Base-by-base conservation (phyloP, 2,329 filamentous ascomycete species). In the Aspergillus phoenicis region DNA sequence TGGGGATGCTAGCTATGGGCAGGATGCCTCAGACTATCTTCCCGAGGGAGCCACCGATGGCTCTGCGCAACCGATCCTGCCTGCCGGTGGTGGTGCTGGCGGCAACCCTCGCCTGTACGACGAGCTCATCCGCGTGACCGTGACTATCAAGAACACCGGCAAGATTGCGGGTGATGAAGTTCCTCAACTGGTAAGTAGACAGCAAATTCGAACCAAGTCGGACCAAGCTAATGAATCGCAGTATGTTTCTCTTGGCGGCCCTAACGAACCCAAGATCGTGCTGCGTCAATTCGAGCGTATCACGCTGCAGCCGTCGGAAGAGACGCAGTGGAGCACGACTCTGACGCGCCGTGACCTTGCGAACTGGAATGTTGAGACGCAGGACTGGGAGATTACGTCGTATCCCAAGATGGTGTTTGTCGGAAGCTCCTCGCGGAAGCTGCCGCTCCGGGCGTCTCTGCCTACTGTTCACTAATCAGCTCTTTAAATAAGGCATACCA, bases 281-380 rank as follows among this genome's bases (percentile, higher is more conserved):
- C 87, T 98, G 13, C 88, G 94, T 63, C 89, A 89, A 48, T 98
- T 97, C 70, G 91, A 96, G 61, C 86, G 91, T 51, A 76, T 97
- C 61, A 83, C 82, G 53, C 87, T 97, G 64, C 81, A 84, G 4
- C 84, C 91, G 0, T 91, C 91, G n/a, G 75, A 86, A 75, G 86
- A 83, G 55, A 82, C 80, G 3, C 85, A 82, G 2, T 96, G 95
- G 80, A 82, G 76, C 0, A 87, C 86, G 0, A 84, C 87, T 15
- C 77, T 97, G 58, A 93, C 88, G 5, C 85, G 93, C 41, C 87
- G 92, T 59, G 94, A 97, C 71, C 68, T 97, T 59, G 92, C 89
- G 73, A 95, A 93, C 80, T 97, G 94, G 93, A 91, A 97, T 67
- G 80, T 85, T 0, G 82, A 72, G 1, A 74, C 79, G n/a, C 93